Base-by-base conservation (phyloP, 768 basidiomycete genomes). In the Ephemerocybe angulata region DNA sequence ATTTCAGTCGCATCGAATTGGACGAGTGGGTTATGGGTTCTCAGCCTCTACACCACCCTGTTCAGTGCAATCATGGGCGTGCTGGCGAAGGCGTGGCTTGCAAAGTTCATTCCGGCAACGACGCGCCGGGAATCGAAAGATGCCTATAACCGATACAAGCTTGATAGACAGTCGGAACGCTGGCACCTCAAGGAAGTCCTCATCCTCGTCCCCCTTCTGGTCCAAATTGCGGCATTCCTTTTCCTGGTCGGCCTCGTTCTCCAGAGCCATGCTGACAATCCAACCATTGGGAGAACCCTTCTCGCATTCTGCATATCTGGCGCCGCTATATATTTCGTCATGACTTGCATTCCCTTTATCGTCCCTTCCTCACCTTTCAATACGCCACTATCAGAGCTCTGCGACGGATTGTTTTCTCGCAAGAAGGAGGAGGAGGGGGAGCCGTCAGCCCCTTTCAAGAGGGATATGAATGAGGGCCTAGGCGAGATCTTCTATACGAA, bases 21-120 rank as follows among this genome's bases (percentile, higher is more conserved):
- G 52, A 59, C 62, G 24, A 70, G 67, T 44, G 54, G 62, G 2
- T 53, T 67, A 1, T 66, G 64, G 64, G 65, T 64, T 44, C 58
- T 64, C 25, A 67, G 67, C 30, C 58, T 70, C 7, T 59, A 61
- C 19, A 62, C 61, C 44, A 64, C 62, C 10, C 58, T 67, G 6
- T 62, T 60, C 28, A 60, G 66, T 59, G 67, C 68, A 4, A 62
- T 70, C 33, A 58, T 60, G 25, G 65, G 64, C n/a, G 65, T 65
- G 24, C 60, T 70, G 11, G 64, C 62, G 15, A 59, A 59, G 50
- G 60, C 58, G 11, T 63, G 62, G 62, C 60, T 63, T 17, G 53
- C 60, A 7, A 57, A 61, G 35, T 63, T 58, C 46, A 56, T 59
- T 11, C 62, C 60, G 1, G 55, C 43, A 12, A 60, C 53, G 5